A percentile compares a stretch with the other conserved stretches of the same genome.
Conservation (phyloP, 495 filamentous ascomycete genomes). For the Xylaria castorea region DNA sequence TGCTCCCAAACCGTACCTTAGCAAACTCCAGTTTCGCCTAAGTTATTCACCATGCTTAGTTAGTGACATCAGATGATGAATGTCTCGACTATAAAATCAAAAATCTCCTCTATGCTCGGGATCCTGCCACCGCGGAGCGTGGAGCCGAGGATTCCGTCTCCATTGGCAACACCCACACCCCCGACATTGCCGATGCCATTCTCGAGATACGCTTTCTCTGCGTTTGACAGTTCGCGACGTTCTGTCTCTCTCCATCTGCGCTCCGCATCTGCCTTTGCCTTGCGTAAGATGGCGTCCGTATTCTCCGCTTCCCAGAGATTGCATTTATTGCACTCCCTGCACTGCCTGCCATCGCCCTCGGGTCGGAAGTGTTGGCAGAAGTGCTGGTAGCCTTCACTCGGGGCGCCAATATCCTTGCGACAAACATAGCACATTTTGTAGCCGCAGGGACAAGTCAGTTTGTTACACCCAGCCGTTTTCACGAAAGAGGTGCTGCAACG, state of each 20-base stretch:
- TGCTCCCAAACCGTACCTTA: not conserved
- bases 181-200: constrained; percentile 43
- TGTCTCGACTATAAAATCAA: constrained; percentile 53
- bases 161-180: constrained; percentile 25
- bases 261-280: constrained; percentile 82
- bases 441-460: constrained; percentile 94
- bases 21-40: constrained; percentile 10
- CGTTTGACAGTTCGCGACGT: constrained; percentile 54
- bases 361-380: constrained; percentile 97
- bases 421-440: constrained; percentile 98
- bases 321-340: constrained; percentile 82
- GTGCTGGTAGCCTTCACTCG: constrained; percentile 72
- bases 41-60: constrained; percentile 7
- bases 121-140: constrained; percentile 39
- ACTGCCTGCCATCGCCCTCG: constrained; percentile 67
- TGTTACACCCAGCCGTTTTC: constrained; percentile 93
- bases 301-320: constrained; percentile 90
- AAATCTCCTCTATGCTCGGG: constrained; percentile 52
- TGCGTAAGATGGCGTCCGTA: constrained; percentile 75
- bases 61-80: constrained; percentile 44
- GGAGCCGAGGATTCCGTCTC: constrained; percentile 36
- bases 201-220: constrained; percentile 56
- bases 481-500: constrained; percentile 88
- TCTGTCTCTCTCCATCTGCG: constrained; percentile 78
- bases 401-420: constrained; percentile 63